Evolutionary conservation across 1,284 basidiomycete genomes (phyloP), one percentile per base, ranked within the genome.

Genomic region (Omphalotus olearius): DNA sequence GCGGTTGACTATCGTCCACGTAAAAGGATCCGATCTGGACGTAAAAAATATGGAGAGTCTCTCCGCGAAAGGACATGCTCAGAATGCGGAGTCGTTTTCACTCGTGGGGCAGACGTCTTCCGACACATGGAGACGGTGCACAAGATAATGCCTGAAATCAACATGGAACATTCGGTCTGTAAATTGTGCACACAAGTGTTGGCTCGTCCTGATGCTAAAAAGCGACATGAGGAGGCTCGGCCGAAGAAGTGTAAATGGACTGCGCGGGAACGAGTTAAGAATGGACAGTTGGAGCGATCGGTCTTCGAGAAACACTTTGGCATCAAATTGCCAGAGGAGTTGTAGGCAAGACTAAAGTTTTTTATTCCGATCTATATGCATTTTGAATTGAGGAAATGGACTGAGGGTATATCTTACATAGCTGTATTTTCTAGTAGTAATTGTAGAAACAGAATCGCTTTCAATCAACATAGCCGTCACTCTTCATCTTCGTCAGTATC

Each of bases 401-500:
- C 23, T 5, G 5, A 23, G 2, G 5, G 23, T 23, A 23, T 2
- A 23, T 23, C 23, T 2, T 23, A 23, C 23, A 23, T 23, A 5
- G 23, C n/a, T 23, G 23, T 23, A 23, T 23, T 23, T 23, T 23
- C 23, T 23, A 23, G 23, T 23, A 23, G 23, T 23, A 23, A 23
- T 23, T 23, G 23, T 23, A 23, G 2, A 23, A 23, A 23, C 5
- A 23, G 23, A 5, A 23, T 5, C 23, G 73, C 47, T 3, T 9
- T 33, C 10, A 5, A 54, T 47, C 36, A 51, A 26, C 18, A 37
- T 45, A 23, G 3, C 23, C 23, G 6, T 40, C 38, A 59, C 45
- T 60, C 47, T 13, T 33, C 49, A 28, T 58, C 49, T 10, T 54
- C 51, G 17, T 59, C 59, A 11, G 53, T 43, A 18, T 40, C 47